Percentiles rank a stretch among this genome's conserved stretches.
Conservation (phyloP, 2,329 filamentous ascomycete genomes). For the Claviceps fusiformis region DNA sequence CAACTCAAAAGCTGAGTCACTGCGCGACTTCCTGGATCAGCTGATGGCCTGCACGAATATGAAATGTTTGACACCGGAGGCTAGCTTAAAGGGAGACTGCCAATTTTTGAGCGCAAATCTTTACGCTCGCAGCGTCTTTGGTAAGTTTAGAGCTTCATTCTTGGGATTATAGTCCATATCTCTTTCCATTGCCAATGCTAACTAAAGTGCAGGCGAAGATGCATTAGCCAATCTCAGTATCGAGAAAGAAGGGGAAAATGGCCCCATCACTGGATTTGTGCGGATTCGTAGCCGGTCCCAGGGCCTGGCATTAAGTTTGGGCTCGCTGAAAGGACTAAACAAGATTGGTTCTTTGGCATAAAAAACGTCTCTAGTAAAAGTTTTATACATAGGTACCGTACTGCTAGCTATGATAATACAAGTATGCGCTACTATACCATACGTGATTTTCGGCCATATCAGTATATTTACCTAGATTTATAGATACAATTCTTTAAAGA, state of each 20-base stretch:
- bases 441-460: no score
- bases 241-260: conserved; percentile 91
- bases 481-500: no score
- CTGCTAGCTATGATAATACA: not conserved
- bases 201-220: conserved; percentile 66
- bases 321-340: conserved; percentile 87
- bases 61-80: conserved; percentile 93
- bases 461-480: no score
- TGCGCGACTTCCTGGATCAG: conserved; percentile 84
- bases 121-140: conserved; percentile 93
- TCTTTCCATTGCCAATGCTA: conserved; percentile 8
- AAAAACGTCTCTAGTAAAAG: not conserved
- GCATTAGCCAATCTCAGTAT: conserved; percentile 94
- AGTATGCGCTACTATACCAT: not conserved
- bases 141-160: conserved; percentile 43
- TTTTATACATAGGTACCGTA: not conserved
- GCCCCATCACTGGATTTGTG: conserved; percentile 92
- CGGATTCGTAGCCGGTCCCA: conserved; percentile 95
- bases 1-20: conserved; percentile 86
- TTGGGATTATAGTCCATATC: not conserved
- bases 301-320: conserved; percentile 83
- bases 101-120: conserved; percentile 96
- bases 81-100: conserved; percentile 91
- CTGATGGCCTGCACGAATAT: conserved; percentile 98
- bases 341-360: conserved; percentile 45